Conservation (phyloP, 148 eudicot genomes). For the Diospyros lotus region DNA sequence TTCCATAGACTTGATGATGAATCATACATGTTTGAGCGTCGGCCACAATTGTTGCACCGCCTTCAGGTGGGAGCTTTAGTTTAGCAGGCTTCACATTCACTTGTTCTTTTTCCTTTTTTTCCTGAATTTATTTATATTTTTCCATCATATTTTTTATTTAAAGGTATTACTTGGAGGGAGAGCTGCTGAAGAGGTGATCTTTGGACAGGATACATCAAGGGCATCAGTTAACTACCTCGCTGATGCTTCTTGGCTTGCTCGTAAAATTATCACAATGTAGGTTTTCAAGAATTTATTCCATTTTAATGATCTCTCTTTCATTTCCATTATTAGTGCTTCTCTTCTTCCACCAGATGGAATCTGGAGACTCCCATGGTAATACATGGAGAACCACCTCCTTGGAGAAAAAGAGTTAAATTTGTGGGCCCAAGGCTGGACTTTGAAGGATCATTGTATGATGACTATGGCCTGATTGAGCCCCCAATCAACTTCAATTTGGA, state of each 20-base stretch:
- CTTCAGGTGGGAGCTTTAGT: conserved; percentile 60
- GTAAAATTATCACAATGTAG: conserved; percentile 81
- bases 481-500: conserved; percentile 70
- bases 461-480: conserved; percentile 57
- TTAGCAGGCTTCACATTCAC: neutral
- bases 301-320: neutral
- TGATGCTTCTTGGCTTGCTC: conserved; percentile 97
- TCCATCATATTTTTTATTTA: neutral
- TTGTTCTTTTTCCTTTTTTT: neutral
- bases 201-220: conserved; percentile 75
- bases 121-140: neutral
- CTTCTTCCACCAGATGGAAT: conserved; percentile 59
- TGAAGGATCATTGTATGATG: conserved; percentile 76
- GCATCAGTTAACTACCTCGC: conserved; percentile 93
- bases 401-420: conserved; percentile 61
- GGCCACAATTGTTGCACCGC: conserved; percentile 82
- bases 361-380: conserved; percentile 77
- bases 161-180: conserved; percentile 94
- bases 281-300: conserved; percentile 15
- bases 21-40: conserved; percentile 71
- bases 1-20: conserved; percentile 88
- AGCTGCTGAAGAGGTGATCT: conserved; percentile 94
- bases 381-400: conserved; percentile 86
- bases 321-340: neutral
- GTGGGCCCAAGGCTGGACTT: conserved; percentile 86